phyloP scores from a whole-genome alignment of 768 basidiomycete species.

The Naganishia friedmannii region DNA sequence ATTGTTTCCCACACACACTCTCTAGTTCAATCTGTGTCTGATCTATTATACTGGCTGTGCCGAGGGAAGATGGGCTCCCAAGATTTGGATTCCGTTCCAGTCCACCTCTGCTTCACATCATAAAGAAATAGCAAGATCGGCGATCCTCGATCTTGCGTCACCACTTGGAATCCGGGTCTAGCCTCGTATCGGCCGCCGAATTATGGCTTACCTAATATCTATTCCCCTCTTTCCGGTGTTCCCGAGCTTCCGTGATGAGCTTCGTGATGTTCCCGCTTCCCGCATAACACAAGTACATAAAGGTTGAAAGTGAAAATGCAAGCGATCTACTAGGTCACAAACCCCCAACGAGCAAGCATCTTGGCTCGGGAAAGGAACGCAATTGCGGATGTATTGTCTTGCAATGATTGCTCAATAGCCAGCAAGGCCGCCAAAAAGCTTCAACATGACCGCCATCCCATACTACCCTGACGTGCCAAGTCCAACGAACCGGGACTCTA shows the following conservation, averaged over 20 bases:
- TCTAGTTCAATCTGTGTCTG: too few species aligned
- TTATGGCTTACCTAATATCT: not conserved
- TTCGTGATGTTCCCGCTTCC: too few species aligned
- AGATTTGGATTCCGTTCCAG: not conserved
- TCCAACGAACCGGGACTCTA: constrained; percentile 10
- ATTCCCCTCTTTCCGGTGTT: not conserved
- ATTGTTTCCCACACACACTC: too few species aligned
- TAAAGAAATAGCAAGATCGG: constrained; percentile 7
- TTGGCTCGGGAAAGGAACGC: not conserved
- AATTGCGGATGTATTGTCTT: not conserved
- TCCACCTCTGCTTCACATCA: not conserved
- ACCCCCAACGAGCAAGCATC: too few species aligned
- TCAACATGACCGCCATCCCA: not conserved
- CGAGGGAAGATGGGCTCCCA: too few species aligned
- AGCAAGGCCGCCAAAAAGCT: not conserved
- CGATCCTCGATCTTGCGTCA: constrained; percentile 1
- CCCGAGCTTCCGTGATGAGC: not conserved
- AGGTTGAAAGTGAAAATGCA: not conserved
- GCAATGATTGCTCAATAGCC: not conserved
- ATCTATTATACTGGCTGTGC: too few species aligned
- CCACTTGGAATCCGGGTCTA: not conserved
- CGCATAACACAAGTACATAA: too few species aligned
- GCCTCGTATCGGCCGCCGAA: not conserved
- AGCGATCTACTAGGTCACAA: not conserved
- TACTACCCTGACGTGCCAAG: not conserved